Conservation (phyloP, 129 eudicot genomes). For the Centella asiatica region DNA sequence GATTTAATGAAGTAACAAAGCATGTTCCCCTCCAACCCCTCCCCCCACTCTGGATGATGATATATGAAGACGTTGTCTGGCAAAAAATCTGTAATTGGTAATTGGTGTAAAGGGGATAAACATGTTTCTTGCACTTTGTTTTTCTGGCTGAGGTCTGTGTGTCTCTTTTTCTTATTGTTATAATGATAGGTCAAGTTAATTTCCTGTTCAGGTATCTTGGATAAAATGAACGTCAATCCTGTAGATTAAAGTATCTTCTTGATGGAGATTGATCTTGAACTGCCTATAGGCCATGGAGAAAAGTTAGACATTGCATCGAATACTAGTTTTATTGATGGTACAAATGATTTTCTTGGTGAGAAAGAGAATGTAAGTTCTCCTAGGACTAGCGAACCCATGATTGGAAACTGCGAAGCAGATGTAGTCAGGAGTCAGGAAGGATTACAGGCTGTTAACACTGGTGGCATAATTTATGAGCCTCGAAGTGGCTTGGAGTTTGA, state of each 20-base stretch:
- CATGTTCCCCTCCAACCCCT: too few species aligned
- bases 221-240: neutral
- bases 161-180: neutral
- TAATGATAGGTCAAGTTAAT: neutral
- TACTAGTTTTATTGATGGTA: neutral
- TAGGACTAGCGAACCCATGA: neutral
- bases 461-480: conserved; percentile 12
- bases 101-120: neutral
- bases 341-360: conserved; percentile 1
- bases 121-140: neutral
- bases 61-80: too few species aligned
- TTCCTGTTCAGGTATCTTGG: conserved; percentile 3
- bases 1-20: too few species aligned
- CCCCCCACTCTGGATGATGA: too few species aligned
- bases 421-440: neutral
- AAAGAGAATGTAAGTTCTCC: neutral
- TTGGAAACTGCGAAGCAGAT: neutral
- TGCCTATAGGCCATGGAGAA: conserved; percentile 10
- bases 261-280: conserved; percentile 30
- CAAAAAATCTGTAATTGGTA: too few species aligned
- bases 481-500: conserved; percentile 31
- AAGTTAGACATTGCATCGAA: conserved; percentile 5
- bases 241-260: neutral
- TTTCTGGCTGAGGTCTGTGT: neutral
- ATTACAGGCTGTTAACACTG: conserved; percentile 1